Conservation (phyloP, 1,284 basidiomycete genomes). For the Porogramme epimiltina region DNA sequence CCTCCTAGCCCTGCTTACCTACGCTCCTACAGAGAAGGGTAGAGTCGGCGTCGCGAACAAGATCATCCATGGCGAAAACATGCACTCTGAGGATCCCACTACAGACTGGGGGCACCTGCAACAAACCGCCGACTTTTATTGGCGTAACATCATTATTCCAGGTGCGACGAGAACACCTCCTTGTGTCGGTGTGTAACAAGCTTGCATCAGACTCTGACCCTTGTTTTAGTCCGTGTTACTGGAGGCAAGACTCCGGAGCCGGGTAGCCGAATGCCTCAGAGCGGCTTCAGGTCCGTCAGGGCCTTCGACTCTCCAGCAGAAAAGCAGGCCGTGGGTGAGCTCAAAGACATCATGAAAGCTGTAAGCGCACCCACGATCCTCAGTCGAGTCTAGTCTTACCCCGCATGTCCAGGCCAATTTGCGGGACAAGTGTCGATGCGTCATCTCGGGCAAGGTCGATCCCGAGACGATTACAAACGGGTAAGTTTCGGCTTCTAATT, state of each 20-base stretch:
- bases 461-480: slow-evolving; percentile 15
- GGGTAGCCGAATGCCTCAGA: slow-evolving; percentile 12
- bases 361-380: slow-evolving; percentile 1
- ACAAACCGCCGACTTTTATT: slow-evolving; percentile 17
- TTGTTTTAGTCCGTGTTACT: slow-evolving; percentile 12
- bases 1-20: slow-evolving; percentile 15
- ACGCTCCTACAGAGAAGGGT: slow-evolving; percentile 14
- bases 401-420: slow-evolving; percentile 1
- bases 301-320: slow-evolving; percentile 11
- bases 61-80: slow-evolving; percentile 11
- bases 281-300: slow-evolving; percentile 10
- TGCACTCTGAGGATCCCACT: slow-evolving; percentile 3
- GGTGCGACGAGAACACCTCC: too few species aligned
- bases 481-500: slow-evolving; percentile 7
- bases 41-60: slow-evolving; percentile 13
- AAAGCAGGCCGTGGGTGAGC: slow-evolving; percentile 9
- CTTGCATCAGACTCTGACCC: not conserved
- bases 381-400: too few species aligned
- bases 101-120: slow-evolving; percentile 8
- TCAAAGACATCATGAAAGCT: slow-evolving; percentile 11
- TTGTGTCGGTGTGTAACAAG: not conserved
- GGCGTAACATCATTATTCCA: slow-evolving; percentile 19
- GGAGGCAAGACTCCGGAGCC: slow-evolving; percentile 19
- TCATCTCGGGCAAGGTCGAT: slow-evolving; percentile 18
- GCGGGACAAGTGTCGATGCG: slow-evolving; percentile 14